These are phyloP conservation scores for Ilyonectria destructans DNA, from an alignment of 2,329 filamentous ascomycete genomes.

Conservation along the genomic window DNA sequence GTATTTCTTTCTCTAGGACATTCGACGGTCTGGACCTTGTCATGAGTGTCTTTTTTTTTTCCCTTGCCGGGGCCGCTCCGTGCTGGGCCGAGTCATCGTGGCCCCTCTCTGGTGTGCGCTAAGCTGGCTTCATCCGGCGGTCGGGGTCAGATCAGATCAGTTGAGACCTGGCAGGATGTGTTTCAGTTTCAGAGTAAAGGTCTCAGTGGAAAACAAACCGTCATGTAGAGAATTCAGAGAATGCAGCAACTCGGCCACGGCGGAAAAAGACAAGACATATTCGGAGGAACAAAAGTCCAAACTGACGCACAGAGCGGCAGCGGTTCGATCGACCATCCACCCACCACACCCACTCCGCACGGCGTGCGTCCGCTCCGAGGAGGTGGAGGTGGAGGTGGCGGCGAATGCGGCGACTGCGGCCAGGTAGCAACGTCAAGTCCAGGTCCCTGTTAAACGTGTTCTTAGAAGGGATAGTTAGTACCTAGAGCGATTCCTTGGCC, in stretches of 20 bases:
- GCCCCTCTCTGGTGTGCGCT: constrained; percentile 27
- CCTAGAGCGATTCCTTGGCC: not conserved
- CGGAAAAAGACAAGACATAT: not conserved
- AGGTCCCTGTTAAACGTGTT: not conserved
- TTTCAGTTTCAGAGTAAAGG: too few relatives aligned
- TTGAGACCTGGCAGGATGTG: not conserved
- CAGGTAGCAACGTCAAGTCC: not conserved
- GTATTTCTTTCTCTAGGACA: constrained; percentile 42
- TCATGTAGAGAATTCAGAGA: not conserved
- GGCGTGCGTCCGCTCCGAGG: constrained; percentile 19
- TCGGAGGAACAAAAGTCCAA: not conserved
- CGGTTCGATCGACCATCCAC: not conserved
- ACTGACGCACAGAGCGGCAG: not conserved
- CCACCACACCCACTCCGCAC: constrained; percentile 20
- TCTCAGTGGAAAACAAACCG: not conserved
- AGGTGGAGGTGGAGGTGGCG: constrained; percentile 27
- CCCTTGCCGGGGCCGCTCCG: constrained; percentile 2
- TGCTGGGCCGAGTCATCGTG: constrained; percentile 17
- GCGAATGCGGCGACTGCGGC: constrained; percentile 25
- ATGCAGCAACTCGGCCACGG: not conserved
- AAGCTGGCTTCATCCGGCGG: constrained; percentile 18
- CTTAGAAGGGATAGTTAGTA: constrained; percentile 25
- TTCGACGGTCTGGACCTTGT: constrained; percentile 24
- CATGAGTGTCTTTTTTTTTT: constrained; percentile 7
- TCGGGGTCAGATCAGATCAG: constrained; percentile 23